Evolutionary conservation across 2,329 filamentous ascomycete species (phyloP).

Genomic region (Truncatella angustata): DNA sequence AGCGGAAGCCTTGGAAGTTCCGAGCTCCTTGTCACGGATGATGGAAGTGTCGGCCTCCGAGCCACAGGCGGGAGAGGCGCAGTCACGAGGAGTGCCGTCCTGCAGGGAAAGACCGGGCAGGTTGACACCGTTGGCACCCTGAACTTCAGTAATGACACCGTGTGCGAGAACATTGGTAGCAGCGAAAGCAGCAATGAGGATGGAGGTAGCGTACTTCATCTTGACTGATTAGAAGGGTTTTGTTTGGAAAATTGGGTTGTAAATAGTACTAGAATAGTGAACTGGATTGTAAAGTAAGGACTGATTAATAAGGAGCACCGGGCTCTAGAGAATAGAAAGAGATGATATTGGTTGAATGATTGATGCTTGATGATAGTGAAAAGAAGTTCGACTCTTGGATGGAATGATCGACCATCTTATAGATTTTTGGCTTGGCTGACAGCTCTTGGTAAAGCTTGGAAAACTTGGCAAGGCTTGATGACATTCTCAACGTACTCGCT

Average conservation of each 20-base stretch:
- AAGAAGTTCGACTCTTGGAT: neutral
- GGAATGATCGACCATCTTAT: conserved; percentile 8
- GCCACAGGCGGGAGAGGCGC: conserved; percentile 55
- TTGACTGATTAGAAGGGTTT: conserved; percentile 7
- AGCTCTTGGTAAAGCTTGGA: conserved; percentile 11
- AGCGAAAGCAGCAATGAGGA: conserved; percentile 15
- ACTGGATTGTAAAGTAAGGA: conserved; percentile 1
- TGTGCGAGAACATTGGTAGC: conserved; percentile 14
- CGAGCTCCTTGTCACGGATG: conserved; percentile 58
- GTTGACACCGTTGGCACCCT: conserved; percentile 16
- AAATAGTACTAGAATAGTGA: conserved; percentile 1
- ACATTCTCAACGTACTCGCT: neutral
- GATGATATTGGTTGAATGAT: conserved; percentile 9
- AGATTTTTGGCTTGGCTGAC: conserved; percentile 5
- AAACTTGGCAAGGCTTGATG: conserved; percentile 2
- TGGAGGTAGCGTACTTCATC: conserved; percentile 12
- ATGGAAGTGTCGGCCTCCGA: conserved; percentile 66
- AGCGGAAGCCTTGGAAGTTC: conserved; percentile 48
- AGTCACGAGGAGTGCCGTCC: conserved; percentile 65
- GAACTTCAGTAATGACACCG: conserved; percentile 15
- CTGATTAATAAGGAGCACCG: conserved; percentile 11
- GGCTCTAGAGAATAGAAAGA: conserved; percentile 9
- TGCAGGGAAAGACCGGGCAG: conserved; percentile 36
- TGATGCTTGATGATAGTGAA: conserved; percentile 11
- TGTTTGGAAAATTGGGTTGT: neutral